These are phyloP conservation scores for Trichoderma afroharzianum DNA, from an alignment of 2,329 filamentous ascomycete genomes.

Conservation along the genomic window DNA sequence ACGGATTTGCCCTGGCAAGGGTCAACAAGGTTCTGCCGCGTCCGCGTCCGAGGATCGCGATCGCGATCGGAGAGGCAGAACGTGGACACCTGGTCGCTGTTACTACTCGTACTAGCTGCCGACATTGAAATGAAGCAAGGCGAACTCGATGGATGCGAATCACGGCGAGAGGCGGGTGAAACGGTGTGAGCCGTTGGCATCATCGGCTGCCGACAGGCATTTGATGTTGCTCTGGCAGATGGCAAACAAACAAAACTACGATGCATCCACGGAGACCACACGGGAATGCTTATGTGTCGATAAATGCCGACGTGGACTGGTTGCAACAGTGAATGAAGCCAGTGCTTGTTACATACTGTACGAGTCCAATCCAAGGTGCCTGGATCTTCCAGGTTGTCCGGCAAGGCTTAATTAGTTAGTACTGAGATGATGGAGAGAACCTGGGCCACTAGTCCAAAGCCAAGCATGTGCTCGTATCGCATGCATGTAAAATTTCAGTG, in stretches of 20 bases:
- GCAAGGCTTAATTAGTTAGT: background rate
- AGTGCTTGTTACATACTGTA: background rate
- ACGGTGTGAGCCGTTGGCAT: background rate
- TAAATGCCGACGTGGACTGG: background rate
- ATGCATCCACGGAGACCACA: background rate
- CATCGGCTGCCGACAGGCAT: background rate
- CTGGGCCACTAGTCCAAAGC: background rate
- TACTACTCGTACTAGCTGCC: background rate
- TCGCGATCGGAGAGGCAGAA: conserved; percentile 16
- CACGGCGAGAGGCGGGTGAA: background rate
- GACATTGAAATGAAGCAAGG: background rate
- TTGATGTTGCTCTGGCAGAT: background rate
- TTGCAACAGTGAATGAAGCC: background rate
- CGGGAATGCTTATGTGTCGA: background rate
- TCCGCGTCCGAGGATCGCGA: conserved; percentile 15
- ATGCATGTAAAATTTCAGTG: conserved; percentile 11
- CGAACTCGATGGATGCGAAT: background rate
- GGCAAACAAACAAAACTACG: background rate
- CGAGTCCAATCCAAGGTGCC: background rate
- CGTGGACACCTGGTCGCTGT: conserved; percentile 7
- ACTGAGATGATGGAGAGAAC: background rate
- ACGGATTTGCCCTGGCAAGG: conserved; percentile 6
- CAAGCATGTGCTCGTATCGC: background rate
- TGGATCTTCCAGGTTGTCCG: background rate
- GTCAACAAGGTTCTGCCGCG: conserved; percentile 5